Evolutionary conservation across 2,329 filamentous ascomycete species (phyloP), one percentile per base, ranked within the genome.

Genomic region (Calonectria ilicicola): DNA sequence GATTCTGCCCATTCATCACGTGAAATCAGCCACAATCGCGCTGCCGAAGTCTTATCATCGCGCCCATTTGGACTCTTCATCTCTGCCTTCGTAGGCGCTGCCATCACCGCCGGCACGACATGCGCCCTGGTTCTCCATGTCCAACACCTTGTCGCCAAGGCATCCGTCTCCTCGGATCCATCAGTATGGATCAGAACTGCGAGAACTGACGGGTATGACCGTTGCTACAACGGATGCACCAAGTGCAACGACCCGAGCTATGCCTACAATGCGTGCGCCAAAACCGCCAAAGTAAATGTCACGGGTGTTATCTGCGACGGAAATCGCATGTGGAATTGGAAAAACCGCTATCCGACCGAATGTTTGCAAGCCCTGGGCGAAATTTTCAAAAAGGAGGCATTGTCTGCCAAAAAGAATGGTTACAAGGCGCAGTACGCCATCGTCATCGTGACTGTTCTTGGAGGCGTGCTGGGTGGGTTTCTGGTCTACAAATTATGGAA

Each of bases 291-390:
- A 60, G 53, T n/a, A 5, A 60, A 40, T 1, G 32, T 60, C 21
- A 9, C 53, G 14, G 53, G 53, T 17, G 15, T 60, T 23, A 40
- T 15, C 6, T 60, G 53, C 12, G 53, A 60, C 32, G 53, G n/a
- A 15, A 60, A 60, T 17, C 53, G 32, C 21, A 60, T 60, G 53
- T 60, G 53, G 53, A 60, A 60, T 26, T 60, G 53, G 53, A 60
- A 60, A 14, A 32, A 60, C n/a, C 53, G 53, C 53, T 60, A 60
- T 9, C 53, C 53, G n/a, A 40, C 21, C 6, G 53, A 8, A 5
- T 60, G 53, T 14, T 14, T 60, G 32, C 23, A 60, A 32, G 53
- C 53, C 4, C 32, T 60, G 35, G 53, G 53, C 2, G 53, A 60
- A 21, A 23, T 60, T 3, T 40, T 26, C 21, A 60, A 60, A 27